A percentile compares a stretch with the other conserved stretches of the same genome.
Conservation (phyloP, 345 rosid genomes). For the Chamaenerion angustifolium region DNA sequence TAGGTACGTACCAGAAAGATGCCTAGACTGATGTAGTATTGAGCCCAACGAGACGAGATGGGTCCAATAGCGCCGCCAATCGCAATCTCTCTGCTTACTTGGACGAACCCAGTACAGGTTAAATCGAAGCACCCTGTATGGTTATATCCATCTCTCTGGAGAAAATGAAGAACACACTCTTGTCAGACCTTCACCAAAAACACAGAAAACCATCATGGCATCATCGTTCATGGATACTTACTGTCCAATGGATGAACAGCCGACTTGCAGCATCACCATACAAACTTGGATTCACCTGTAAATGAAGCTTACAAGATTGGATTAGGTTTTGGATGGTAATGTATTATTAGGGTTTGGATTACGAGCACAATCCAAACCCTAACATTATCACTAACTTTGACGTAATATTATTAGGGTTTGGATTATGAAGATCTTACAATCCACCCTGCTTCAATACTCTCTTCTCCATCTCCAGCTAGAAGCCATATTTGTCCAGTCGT, state of each 20-base stretch:
- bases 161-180: no score
- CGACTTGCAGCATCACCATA: constrained; percentile 8
- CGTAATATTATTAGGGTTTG: not conserved
- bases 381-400: no score
- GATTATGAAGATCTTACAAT: constrained; percentile 11
- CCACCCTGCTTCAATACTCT: constrained; percentile 45
- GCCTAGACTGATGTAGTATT: constrained; percentile 13
- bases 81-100: constrained; percentile 12
- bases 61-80: constrained; percentile 19
- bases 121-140: constrained; percentile 29
- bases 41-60: constrained; percentile 4
- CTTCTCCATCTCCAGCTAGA: constrained; percentile 11
- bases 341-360: no score
- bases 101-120: constrained; percentile 37
- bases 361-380: no score
- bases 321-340: no score
- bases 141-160: constrained; percentile 16
- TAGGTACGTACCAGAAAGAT: constrained; percentile 22
- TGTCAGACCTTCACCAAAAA: no score
- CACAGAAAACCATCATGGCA: no score
- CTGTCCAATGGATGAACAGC: constrained; percentile 12
- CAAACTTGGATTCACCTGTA: constrained; percentile 11
- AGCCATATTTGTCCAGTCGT: constrained; percentile 35
- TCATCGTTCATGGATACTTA: no score
- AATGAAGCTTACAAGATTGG: no score